Base-by-base conservation (phyloP, 768 basidiomycete genomes). In the Collybiopsis confluens region DNA sequence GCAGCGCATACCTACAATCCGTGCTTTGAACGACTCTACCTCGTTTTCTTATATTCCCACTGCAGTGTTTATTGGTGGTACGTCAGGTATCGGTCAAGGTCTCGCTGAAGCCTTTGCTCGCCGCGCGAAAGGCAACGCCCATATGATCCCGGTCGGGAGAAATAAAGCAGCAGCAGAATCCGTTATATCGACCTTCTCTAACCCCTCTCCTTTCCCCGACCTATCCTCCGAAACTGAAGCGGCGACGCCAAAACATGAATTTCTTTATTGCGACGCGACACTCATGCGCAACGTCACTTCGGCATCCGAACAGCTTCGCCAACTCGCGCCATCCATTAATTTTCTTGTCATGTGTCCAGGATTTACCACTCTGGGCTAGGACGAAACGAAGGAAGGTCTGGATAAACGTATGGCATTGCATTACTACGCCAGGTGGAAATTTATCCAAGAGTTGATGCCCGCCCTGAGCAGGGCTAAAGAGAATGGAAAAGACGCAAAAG, bases 351-450 rank as follows among this genome's bases (percentile, higher is more conserved):
- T 54, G 23, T 55, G 63, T 27, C 64, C 66, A 4, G 70, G 69
- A 1, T 54, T 66, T 28, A 26, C 68, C 48, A 60, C 57, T 35
- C 40, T 66, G 38, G 65, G 65, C 21, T 49, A 67, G 44, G 59
- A 61, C 18, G 66, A 69, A 55, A 69, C 68, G 4, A 20, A 55
- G 23, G 71, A 73, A 57, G 70, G 71, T 9, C 61, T 71, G 37
- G 70, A 70, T 55, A 54, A 56, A 46, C 64, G 64, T 50, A 52
- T 69, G 13, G 68, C 65, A 20, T 45, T 71, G 55, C 63, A 68
- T 41, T 70, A 71, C 54, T 71, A 73, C 55, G 55, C 67, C 38
- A 56, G 71, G n/a, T 70, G 65, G 66, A 67, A 67, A 56, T 70
- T 71, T 56, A 61, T 64, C 30, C 41, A 67, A 37, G 71, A 70